phyloP scores from a whole-genome alignment of 345 rosid species.

The Cardamine chenopodiifolia region DNA sequence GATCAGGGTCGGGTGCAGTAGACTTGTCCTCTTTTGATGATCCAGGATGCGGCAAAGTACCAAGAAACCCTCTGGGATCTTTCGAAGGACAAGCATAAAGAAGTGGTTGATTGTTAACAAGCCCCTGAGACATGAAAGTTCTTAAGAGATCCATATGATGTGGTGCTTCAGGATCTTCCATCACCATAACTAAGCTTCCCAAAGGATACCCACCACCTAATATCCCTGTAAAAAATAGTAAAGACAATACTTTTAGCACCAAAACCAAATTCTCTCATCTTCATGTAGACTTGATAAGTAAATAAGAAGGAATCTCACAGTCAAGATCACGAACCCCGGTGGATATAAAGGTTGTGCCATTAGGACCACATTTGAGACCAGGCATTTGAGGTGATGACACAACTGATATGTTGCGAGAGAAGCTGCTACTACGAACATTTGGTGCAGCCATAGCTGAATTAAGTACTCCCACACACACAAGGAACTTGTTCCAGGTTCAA shows the following conservation, averaged over 20 bases:
- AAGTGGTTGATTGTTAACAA: slow-evolving; percentile 80
- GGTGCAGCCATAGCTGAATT: slow-evolving; percentile 58
- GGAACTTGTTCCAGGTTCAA: slow-evolving; percentile 10
- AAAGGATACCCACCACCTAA: slow-evolving; percentile 85
- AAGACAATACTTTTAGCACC: slow-evolving; percentile 20
- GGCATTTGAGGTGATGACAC: slow-evolving; percentile 53
- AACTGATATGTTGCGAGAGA: slow-evolving; percentile 65
- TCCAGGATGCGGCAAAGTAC: slow-evolving; percentile 80
- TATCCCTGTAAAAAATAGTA: slow-evolving; percentile 51
- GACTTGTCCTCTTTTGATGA: slow-evolving; percentile 66
- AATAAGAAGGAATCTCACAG: slow-evolving; percentile 47
- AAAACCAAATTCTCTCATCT: background rate
- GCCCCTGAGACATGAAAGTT: slow-evolving; percentile 97
- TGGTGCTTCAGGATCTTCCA: slow-evolving; percentile 98
- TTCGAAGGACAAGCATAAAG: slow-evolving; percentile 80
- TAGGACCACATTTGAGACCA: slow-evolving; percentile 84
- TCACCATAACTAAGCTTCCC: slow-evolving; percentile 87
- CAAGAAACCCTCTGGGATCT: slow-evolving; percentile 82
- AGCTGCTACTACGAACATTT: slow-evolving; percentile 70
- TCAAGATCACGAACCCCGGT: slow-evolving; percentile 92
- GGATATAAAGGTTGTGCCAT: slow-evolving; percentile 69
- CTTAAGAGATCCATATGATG: slow-evolving; percentile 94
- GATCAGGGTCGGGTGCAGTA: slow-evolving; percentile 46
- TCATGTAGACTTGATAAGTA: slow-evolving; percentile 1
- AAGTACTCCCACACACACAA: background rate